Base-by-base conservation (phyloP, 2,329 filamentous ascomycete species). In the Ophiocordyceps camponoti-leonardi region DNA sequence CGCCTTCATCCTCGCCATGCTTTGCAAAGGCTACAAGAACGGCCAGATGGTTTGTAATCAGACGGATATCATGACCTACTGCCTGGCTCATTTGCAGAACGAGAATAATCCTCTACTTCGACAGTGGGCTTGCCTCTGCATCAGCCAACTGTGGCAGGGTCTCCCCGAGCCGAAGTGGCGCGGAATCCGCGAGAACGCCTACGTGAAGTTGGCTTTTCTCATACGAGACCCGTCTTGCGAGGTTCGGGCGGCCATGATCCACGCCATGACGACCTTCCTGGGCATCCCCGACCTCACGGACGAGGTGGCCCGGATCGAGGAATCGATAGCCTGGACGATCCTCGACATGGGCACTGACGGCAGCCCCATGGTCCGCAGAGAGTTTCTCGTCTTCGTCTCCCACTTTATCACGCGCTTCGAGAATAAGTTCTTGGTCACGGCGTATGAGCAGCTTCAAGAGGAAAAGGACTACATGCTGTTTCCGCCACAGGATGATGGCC, bases 1-100 rank as follows among this genome's bases (percentile, higher is more conserved):
- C 60, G 88, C 92, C 2, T 98, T 98, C 59, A 94, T 98, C 49
- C 77, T 96, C 40, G 84, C 90, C 23, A 94, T 95, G 75, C 86
- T 98, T 50, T 98, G 92, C 75, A 94, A 92, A 59, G 84, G 84
- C 51, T 94, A 94, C 62, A 83, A 82, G 51, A 86, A 92, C 50
- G 92, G 90, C 2, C 88, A 95, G 61, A 82, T 82, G 44, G 88
- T 94, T 12, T 95, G 88, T 58, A 81, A 95, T 53, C 85, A 86
- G 52, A 84, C 83, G 0, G 88, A 94, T 52, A 81, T 96, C 50
- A 90, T 96, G 68, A 79, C 83, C 35, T 90, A 83, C 53, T 96
- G 90, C 58, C 67, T 96, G 39, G 71, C 75, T 6, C 88, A 96
- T 62, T 69, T 96, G 39, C 75, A 78, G 49, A 92, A 95, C 58